Conservation (phyloP, 306 rosid genomes). For the Cicer cuneatum region DNA sequence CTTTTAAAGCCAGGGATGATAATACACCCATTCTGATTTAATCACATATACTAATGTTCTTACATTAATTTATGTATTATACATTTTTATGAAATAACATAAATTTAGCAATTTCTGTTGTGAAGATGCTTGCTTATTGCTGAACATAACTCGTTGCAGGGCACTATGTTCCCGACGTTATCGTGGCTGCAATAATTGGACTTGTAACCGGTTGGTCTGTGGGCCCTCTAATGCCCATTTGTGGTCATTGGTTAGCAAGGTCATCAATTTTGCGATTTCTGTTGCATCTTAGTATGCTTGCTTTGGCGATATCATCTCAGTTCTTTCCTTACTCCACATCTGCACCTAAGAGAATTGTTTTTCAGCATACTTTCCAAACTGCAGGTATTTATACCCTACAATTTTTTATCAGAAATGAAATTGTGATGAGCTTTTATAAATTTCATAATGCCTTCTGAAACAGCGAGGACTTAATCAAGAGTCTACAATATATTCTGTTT, state of each 20-base stretch:
- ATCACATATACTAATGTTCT: background rate
- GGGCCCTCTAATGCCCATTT: slow-evolving; percentile 86
- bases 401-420: slow-evolving; percentile 29
- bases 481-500: slow-evolving; percentile 22
- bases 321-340: slow-evolving; percentile 84
- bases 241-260: slow-evolving; percentile 84
- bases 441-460: slow-evolving; percentile 1
- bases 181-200: slow-evolving; percentile 81
- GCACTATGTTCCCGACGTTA: slow-evolving; percentile 71
- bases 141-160: slow-evolving; percentile 60
- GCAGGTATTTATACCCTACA: slow-evolving; percentile 65
- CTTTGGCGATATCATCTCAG: slow-evolving; percentile 84
- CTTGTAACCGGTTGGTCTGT: slow-evolving; percentile 75
- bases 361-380: slow-evolving; percentile 78
- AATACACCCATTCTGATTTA: slow-evolving; percentile 16
- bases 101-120: slow-evolving; percentile 19
- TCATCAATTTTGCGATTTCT: slow-evolving; percentile 76
- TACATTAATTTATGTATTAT: too few species aligned
- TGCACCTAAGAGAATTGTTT: slow-evolving; percentile 89
- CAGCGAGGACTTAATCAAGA: slow-evolving; percentile 3
- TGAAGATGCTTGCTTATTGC: slow-evolving; percentile 35
- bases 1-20: background rate
- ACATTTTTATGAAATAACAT: background rate
- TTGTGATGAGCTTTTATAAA: slow-evolving; percentile 31
- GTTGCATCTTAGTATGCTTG: slow-evolving; percentile 74